Evolutionary conservation across 2,329 filamentous ascomycete genomes (phyloP), one percentile per base, ranked within the genome.

Genomic region (Verticillium dahliae): DNA sequence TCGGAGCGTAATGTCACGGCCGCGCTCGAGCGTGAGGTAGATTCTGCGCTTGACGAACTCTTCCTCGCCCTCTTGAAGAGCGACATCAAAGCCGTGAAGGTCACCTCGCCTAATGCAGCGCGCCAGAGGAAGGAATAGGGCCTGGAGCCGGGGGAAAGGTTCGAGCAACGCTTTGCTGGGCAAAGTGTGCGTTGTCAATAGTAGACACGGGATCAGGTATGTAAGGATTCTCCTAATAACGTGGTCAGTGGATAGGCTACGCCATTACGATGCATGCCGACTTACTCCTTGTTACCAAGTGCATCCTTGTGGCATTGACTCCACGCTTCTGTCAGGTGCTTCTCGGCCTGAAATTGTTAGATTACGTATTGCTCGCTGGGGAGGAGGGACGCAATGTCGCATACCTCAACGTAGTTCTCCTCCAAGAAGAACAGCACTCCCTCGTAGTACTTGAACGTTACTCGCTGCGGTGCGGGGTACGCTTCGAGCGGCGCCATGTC

Each of bases 361-460:
- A 14, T 3, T 31, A 14, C 31, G 10, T 35, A 56, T 55, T 65
- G 34, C 31, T 38, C 61, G 34, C 57, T 33, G 58, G 14, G 10
- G 62, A 10, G 13, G 22, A n/a, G 10, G 13, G 22, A n/a, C 41
- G 35, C 27, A 27, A n/a, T 14, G 57, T 58, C 10, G 63, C 76
- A 54, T 70, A 91, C 90, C 78, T 90, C 85, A 1, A 83, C 79
- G 70, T 99, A 99, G 71, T 97, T 92, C 72, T 99, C 96, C 65
- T 98, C 93, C 5, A 99, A 76, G 72, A 99, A 99, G 62, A 88
- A 85, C n/a, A 99, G 85, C 5, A 99, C 91, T 11, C 95, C 95
- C 66, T 93, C 86, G 72, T 97, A 98, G 76, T 97, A 99, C 71
- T 92, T 94, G 78, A 97, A 99, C 0, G 94, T 97, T 50, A 97